phyloP scores from a whole-genome alignment of 2,329 filamentous ascomycete genomes.

The Orbilia javanica region DNA sequence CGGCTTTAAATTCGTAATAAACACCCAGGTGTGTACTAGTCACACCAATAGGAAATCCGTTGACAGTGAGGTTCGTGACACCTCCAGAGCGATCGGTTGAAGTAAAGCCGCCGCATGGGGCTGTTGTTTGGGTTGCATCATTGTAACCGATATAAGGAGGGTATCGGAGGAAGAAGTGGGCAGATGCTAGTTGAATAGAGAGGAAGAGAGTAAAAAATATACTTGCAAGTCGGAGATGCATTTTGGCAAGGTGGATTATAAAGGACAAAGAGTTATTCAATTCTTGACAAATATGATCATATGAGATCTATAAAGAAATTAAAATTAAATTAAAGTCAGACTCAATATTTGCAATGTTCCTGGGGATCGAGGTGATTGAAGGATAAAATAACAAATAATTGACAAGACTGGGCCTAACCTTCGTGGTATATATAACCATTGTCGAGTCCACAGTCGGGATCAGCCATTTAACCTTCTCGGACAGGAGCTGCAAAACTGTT shows the following conservation, averaged over 20 bases:
- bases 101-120: slow-evolving; percentile 16
- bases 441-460: no score
- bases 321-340: no score
- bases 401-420: no score
- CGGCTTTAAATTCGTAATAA: slow-evolving; percentile 8
- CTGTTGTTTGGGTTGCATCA: not conserved
- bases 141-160: slow-evolving; percentile 13
- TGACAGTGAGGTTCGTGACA: slow-evolving; percentile 11
- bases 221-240: not conserved
- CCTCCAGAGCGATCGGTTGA: slow-evolving; percentile 2
- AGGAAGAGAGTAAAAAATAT: not conserved
- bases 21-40: slow-evolving; percentile 20
- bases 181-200: not conserved
- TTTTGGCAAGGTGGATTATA: not conserved
- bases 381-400: no score
- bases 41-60: slow-evolving; percentile 19
- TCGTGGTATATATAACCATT: no score
- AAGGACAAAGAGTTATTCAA: not conserved
- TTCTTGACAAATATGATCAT: no score
- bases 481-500: no score
- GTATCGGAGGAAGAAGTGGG: slow-evolving; percentile 17
- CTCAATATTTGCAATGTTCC: no score
- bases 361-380: no score
- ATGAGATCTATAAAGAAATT: no score
- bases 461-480: no score